These are phyloP conservation scores for Limtongia smithiae DNA, from an alignment of 805 yeast species.

Conservation along the genomic window DNA sequence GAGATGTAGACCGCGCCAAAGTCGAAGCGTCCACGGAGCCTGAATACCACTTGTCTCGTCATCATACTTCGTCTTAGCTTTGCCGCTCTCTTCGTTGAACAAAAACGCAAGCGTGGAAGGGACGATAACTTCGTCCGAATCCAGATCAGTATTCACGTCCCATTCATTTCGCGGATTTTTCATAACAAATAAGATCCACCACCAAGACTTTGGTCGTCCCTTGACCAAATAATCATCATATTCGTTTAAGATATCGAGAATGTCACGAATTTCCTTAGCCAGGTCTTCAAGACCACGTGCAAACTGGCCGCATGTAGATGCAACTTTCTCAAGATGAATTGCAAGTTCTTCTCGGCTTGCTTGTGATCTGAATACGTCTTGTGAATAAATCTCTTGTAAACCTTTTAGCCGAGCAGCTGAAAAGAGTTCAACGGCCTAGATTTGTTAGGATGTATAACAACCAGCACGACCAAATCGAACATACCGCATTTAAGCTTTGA, in stretches of 20 bases:
- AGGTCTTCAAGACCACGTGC: conserved; percentile 61
- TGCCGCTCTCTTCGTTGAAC: conserved; percentile 14
- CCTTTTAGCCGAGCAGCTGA: conserved; percentile 56
- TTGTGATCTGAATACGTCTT: conserved; percentile 48
- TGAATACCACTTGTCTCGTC: neutral
- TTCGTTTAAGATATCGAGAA: conserved; percentile 38
- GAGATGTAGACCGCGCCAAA: conserved; percentile 44
- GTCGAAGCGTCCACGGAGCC: conserved; percentile 13
- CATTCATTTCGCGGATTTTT: conserved; percentile 12
- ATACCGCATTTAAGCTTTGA: conserved; percentile 16
- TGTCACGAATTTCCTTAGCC: conserved; percentile 50
- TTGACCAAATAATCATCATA: conserved; percentile 34
- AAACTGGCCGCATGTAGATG: conserved; percentile 81
- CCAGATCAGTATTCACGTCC: neutral
- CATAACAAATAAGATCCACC: conserved; percentile 56
- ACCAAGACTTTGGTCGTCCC: conserved; percentile 41
- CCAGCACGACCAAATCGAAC: neutral
- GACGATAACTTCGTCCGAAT: conserved; percentile 18
- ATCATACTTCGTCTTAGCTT: conserved; percentile 6
- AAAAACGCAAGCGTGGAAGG: conserved; percentile 23
- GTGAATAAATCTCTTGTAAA: conserved; percentile 54
- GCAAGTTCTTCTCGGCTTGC: conserved; percentile 41
- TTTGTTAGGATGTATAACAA: conserved; percentile 25
- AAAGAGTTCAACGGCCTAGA: conserved; percentile 46
- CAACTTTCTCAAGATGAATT: conserved; percentile 67